Evolutionary conservation across 2,329 filamentous ascomycete species (phyloP), one percentile per base, ranked within the genome.

Genomic region (Pseudogymnoascus sp.): DNA sequence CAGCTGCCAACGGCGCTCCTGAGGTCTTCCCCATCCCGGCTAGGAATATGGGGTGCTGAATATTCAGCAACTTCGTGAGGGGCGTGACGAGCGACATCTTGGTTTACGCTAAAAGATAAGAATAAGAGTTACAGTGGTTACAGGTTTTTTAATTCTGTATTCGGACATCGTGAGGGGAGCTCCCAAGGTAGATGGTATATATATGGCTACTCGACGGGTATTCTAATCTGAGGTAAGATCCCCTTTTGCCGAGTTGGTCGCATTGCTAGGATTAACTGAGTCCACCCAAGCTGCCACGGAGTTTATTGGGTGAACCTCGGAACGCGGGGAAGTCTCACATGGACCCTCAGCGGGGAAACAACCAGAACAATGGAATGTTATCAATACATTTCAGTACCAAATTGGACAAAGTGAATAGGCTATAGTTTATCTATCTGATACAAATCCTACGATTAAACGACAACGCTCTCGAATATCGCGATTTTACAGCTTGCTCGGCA

Each of bases 11-110:
- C 83, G 92, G 96, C 64, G 95, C 95, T 61, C 95, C 95, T 65
- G 95, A 95, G 65, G 95, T 95, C 68, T 98, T 95, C 83, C 98
- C 98, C 95, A 99, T 99, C 77, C 95, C 95, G 71, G 95, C 95
- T 67, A 99, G 88, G 74, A 99, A 82, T 75, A 99, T 83, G 66
- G 95, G 95, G 80, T 99, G 95, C 77, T 96, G 90, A 85, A 99
- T 98, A 83, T 91, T 90, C 80, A 99, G 90, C 69, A 98, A 90
- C 85, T 98, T 93, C 71, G 95, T 99, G 73, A 93, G 83, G 70
- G 90, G 87, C 62, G 95, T 98, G 74, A 90, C 90, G 78, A 99
- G 89, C 81, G 90, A 84, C 81, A 93, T 90, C 93, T 77, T 66
- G 36, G 19, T 19, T 57, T 57, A 57, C 51, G 28, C 10, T 57